Percentiles rank a stretch among this genome's conserved stretches.
Conservation (phyloP, 2,329 filamentous ascomycete species). For the Fusarium mexicanum region DNA sequence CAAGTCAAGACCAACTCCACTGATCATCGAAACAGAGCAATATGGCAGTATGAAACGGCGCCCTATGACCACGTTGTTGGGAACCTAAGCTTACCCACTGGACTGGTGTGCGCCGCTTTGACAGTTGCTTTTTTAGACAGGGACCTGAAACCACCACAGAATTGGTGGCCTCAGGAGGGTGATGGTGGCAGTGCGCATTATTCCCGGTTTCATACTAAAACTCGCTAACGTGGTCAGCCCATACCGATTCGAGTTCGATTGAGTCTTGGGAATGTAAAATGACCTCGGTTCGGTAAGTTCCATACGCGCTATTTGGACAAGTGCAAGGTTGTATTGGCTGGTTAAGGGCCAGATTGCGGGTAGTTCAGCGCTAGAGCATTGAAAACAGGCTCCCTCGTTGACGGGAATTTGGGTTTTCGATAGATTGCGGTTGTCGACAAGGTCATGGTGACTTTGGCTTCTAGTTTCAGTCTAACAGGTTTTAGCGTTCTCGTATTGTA, state of each 20-base stretch:
- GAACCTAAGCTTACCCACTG: neutral
- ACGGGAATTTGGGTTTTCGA: neutral
- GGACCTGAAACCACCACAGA: constrained; percentile 16
- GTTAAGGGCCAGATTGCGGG: neutral
- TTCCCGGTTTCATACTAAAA: constrained; percentile 16
- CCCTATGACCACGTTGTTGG: constrained; percentile 1
- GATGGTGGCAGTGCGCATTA: constrained; percentile 2
- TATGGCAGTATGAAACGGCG: constrained; percentile 6
- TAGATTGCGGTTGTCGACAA: neutral
- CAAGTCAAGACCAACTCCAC: neutral
- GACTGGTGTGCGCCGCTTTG: constrained; percentile 1
- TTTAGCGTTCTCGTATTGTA: constrained; percentile 4
- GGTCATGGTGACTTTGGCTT: neutral
- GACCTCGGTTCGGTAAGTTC: constrained; percentile 1
- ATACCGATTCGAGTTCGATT: neutral
- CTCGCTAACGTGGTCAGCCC: neutral
- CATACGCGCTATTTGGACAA: neutral
- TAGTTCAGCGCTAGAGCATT: neutral
- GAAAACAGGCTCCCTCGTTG: neutral
- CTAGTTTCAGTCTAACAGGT: constrained; percentile 7
- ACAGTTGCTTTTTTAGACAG: neutral
- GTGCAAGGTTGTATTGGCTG: neutral
- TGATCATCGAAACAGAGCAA: constrained; percentile 23
- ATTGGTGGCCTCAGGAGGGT: neutral
- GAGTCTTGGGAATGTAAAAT: neutral